Evolutionary conservation across 371 early-diverging fungal genomes (phyloP).

Genomic region (Dichotomocladium elegans): DNA sequence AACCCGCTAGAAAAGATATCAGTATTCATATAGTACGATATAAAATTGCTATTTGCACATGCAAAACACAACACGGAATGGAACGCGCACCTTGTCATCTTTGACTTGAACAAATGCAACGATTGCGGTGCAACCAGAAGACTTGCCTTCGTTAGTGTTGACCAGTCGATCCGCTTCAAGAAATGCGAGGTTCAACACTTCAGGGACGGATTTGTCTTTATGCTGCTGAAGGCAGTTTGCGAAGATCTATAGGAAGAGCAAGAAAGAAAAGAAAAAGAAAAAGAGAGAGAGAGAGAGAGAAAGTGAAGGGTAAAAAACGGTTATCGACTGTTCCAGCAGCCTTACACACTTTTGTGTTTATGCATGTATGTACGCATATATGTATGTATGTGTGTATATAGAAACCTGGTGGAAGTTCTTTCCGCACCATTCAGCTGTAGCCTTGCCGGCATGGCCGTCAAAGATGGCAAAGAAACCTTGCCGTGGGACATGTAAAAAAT

Average conservation of each 20-base stretch:
- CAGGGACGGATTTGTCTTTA: slow-evolving; percentile 53
- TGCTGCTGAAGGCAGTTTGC: slow-evolving; percentile 14
- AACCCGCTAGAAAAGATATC: slow-evolving; percentile 53
- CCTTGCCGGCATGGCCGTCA: slow-evolving; percentile 97
- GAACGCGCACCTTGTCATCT: slow-evolving; percentile 39
- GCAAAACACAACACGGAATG: no score
- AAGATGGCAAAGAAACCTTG: slow-evolving; percentile 94
- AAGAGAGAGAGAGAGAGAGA: not conserved
- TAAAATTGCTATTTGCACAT: no score
- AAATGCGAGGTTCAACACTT: slow-evolving; percentile 83
- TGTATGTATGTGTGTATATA: no score
- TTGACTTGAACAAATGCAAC: slow-evolving; percentile 67
- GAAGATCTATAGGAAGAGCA: slow-evolving; percentile 8
- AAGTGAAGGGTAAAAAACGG: no score
- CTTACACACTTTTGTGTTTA: no score
- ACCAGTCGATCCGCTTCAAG: slow-evolving; percentile 78
- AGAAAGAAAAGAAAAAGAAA: not conserved
- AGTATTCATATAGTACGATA: not conserved
- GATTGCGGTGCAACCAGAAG: slow-evolving; percentile 92
- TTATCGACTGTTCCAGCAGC: no score
- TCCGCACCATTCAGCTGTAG: slow-evolving; percentile 96
- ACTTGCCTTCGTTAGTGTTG: slow-evolving; percentile 63
- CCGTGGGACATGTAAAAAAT: slow-evolving; percentile 74
- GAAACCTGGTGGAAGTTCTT: slow-evolving; percentile 67
- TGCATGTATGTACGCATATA: no score